Percentiles rank a stretch among this genome's conserved stretches.
Conservation (phyloP, 257 asterid species). For the Rauvolfia tetraphylla region DNA sequence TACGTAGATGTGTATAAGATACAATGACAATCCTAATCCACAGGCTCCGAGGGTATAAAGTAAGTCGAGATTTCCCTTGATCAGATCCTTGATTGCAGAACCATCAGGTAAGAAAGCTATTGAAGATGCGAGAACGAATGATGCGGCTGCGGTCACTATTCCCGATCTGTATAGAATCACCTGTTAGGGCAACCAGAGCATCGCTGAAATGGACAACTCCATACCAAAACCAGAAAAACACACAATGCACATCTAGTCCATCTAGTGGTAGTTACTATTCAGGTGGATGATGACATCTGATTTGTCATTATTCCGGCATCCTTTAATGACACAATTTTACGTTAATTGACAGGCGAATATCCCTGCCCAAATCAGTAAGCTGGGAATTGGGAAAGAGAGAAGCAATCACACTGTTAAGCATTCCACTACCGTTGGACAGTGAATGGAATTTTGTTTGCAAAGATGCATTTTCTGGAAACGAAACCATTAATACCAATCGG, state of each 20-base stretch:
- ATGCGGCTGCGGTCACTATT: conserved; percentile 73
- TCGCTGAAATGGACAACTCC: neutral
- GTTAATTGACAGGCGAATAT: neutral
- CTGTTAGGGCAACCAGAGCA: conserved; percentile 18
- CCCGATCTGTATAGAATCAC: conserved; percentile 72
- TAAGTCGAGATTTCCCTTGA: conserved; percentile 43
- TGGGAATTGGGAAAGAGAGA: neutral
- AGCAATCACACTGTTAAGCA: neutral
- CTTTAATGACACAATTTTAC: neutral
- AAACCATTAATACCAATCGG: neutral
- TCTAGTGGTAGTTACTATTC: neutral
- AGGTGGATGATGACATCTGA: neutral
- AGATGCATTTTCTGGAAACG: neutral
- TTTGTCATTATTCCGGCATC: neutral
- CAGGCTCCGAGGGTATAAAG: conserved; percentile 60
- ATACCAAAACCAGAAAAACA: neutral
- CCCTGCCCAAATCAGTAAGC: neutral
- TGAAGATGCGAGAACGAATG: conserved; percentile 70
- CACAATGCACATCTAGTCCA: neutral
- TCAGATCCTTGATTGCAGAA: conserved; percentile 27
- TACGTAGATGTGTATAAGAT: conserved; percentile 84
- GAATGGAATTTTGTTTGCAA: neutral
- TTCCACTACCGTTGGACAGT: neutral
- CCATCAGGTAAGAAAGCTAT: conserved; percentile 46
- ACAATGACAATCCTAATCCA: conserved; percentile 77